phyloP scores from a whole-genome alignment of 2,329 filamentous ascomycete genomes.

The Cladosporium sp. region DNA sequence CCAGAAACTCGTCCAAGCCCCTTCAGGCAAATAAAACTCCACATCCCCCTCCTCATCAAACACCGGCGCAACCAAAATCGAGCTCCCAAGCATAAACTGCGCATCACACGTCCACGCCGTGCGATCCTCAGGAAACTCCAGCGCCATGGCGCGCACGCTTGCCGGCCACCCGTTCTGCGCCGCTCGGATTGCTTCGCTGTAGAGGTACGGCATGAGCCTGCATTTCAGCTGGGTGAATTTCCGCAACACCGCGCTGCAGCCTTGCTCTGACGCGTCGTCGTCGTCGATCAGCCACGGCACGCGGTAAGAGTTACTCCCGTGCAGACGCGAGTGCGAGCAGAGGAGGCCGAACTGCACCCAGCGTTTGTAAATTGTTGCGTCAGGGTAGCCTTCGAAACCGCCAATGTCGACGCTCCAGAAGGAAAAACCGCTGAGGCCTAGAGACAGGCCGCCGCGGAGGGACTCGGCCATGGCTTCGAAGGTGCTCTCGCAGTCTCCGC shows the following conservation, averaged over 20 bases:
- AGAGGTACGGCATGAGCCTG: conserved; percentile 55
- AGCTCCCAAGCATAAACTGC: conserved; percentile 68
- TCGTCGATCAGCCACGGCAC: conserved; percentile 70
- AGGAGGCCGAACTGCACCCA: conserved; percentile 73
- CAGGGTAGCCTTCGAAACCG: conserved; percentile 64
- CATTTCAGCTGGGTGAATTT: conserved; percentile 52
- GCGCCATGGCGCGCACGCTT: conserved; percentile 57
- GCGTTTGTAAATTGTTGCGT: conserved; percentile 64
- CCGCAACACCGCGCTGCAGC: conserved; percentile 50
- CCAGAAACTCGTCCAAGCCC: conserved; percentile 49
- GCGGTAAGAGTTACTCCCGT: conserved; percentile 65
- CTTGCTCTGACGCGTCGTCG: conserved; percentile 48
- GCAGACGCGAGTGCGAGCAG: conserved; percentile 64
- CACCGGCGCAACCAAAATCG: conserved; percentile 59
- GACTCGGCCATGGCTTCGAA: conserved; percentile 70
- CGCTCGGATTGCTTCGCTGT: conserved; percentile 48
- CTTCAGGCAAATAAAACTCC: conserved; percentile 60
- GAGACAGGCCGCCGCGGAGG: conserved; percentile 59
- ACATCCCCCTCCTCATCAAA: conserved; percentile 60
- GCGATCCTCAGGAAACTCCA: conserved; percentile 68
- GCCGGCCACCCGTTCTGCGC: conserved; percentile 54
- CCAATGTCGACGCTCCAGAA: conserved; percentile 70
- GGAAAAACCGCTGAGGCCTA: conserved; percentile 60
- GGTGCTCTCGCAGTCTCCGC: conserved; percentile 70
- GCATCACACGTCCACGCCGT: conserved; percentile 63